Evolutionary conservation across 169 alveolate species (phyloP).

Genomic region (Cyclospora cayetanensis): DNA sequence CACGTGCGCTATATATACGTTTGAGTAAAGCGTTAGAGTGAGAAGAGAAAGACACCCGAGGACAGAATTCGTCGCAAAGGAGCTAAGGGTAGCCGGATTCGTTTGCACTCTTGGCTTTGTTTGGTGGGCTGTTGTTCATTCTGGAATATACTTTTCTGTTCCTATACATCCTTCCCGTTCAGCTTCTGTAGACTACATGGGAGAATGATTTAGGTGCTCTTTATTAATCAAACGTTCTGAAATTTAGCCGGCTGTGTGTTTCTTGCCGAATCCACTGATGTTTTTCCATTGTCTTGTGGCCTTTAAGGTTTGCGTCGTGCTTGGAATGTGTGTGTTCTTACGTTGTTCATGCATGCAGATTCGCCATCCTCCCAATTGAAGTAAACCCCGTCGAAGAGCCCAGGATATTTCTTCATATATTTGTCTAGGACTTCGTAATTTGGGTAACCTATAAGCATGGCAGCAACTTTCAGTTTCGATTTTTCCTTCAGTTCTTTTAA

Average conservation of each 20-base stretch:
- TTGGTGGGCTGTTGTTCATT: too few species aligned
- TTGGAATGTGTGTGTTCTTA: not conserved
- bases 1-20: too few species aligned
- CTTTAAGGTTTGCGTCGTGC: not conserved
- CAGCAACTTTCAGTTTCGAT: conserved; percentile 19
- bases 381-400: conserved; percentile 17
- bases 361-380: conserved; percentile 54
- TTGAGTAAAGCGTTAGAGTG: too few species aligned
- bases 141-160: too few species aligned
- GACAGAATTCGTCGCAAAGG: too few species aligned
- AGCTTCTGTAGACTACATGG: not conserved
- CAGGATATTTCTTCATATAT: not conserved
- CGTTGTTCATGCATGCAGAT: conserved; percentile 66
- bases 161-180: too few species aligned
- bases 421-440: conserved; percentile 8
- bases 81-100: too few species aligned
- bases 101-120: too few species aligned
- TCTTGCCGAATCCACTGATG: too few species aligned
- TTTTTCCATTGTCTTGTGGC: not conserved
- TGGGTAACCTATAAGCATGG: conserved; percentile 41
- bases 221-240: not conserved
- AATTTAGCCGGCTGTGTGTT: too few species aligned
- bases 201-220: not conserved
- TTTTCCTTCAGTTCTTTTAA: not conserved
- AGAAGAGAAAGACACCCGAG: too few species aligned